Evolutionary conservation across 495 filamentous ascomycete genomes (phyloP), one percentile per base, ranked within the genome.

Genomic region (Oleoguttula mirabilis): DNA sequence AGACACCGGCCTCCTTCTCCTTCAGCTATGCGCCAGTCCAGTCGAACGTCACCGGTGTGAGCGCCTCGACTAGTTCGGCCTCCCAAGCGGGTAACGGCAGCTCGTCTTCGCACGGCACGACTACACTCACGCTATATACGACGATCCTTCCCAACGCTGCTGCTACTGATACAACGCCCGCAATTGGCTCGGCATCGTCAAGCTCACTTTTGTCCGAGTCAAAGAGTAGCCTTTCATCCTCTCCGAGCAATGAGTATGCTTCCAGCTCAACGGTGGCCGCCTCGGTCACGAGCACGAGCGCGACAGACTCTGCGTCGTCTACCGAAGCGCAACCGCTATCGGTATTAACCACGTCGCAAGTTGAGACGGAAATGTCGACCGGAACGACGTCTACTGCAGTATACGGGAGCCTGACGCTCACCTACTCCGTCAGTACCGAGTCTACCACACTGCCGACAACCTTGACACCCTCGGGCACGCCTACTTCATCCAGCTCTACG

Each of bases 21-120:
- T 46, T 46, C 43, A 46, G 43, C 43, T 46, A 46, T 22, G 16
- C 4, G 4, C 34, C 43, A n/a, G n/a, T n/a, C n/a, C n/a, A n/a
- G n/a, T n/a, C n/a, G n/a, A n/a, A n/a, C n/a, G n/a, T n/a, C n/a
- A n/a, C n/a, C n/a, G n/a, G n/a, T n/a, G n/a, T n/a, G n/a, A n/a
- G n/a, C n/a, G n/a, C n/a, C n/a, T n/a, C n/a, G n/a, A n/a, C n/a
- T n/a, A n/a, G n/a, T n/a, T n/a, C n/a, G n/a, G n/a, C n/a, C 14
- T 32, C 14, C 31, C 16, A n/a, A 12, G 16, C 20, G 19, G 20
- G 8, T 17, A n/a, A 28, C 7, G 7, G 7, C 4, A 37, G 32
- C 32, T 2, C 21, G 14, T 44, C 41, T 2, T 19, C 33, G 21
- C 12, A 8, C 2, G 15, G 32, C 20, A 44, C 41, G 16, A 44